Evolutionary conservation across 306 rosid genomes (phyloP).

Genomic region (Luffa acutangula): DNA sequence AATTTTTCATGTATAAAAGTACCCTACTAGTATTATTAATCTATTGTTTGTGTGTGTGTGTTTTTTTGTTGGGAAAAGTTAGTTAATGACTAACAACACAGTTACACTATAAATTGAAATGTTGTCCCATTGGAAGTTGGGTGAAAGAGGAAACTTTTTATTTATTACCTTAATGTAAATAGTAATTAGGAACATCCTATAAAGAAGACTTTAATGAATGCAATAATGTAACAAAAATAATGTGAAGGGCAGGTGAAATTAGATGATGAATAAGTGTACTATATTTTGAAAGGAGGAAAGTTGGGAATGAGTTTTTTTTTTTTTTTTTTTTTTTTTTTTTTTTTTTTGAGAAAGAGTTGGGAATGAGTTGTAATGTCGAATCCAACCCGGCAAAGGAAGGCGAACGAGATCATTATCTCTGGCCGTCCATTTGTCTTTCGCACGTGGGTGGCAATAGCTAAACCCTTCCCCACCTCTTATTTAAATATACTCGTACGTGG

Average conservation of each 20-base stretch:
- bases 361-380: constrained; percentile 1
- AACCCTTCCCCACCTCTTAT: background rate
- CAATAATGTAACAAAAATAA: background rate
- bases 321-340: no score
- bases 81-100: background rate
- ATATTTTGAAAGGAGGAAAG: background rate
- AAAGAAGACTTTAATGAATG: background rate
- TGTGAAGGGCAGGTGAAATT: background rate
- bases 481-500: background rate
- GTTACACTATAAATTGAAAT: background rate
- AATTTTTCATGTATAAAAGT: background rate
- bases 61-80: background rate
- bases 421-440: constrained; percentile 3
- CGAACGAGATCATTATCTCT: background rate
- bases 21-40: background rate
- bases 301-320: constrained; percentile 3
- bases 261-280: background rate
- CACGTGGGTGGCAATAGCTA: background rate
- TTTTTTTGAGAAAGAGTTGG: no score
- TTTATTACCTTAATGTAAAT: background rate
- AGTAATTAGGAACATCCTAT: no score
- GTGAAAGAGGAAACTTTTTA: background rate
- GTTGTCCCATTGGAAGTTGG: background rate
- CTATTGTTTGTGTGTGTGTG: background rate
- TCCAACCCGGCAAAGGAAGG: background rate